Evolutionary conservation across 2,329 filamentous ascomycete species (phyloP), one percentile per base, ranked within the genome.

Genomic region (Coniella vitis): DNA sequence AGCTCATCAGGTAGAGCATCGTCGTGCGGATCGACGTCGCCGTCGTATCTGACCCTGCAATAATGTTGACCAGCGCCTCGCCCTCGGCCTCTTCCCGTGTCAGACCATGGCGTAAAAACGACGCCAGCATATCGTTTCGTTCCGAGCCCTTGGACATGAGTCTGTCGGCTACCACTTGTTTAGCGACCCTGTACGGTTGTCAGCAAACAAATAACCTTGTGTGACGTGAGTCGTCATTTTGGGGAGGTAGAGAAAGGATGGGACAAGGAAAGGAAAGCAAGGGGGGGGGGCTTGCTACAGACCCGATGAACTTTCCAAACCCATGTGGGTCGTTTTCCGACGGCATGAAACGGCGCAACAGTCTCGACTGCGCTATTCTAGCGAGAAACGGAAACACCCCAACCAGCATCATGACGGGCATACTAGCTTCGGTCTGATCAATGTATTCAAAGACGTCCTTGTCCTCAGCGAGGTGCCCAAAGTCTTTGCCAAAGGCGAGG

Each of bases 1-100:
- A 68, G 17, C 67, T 72, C 34, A 69, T 67, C 51, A 77, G 60
- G 56, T 72, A 69, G 37, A 76, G 66, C 46, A 77, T 49, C 9
- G 68, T 72, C 32, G 69, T 63, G 4, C 74, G 68, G 4, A 78
- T 64, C 3, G 69, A 66, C 2, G 69, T 72, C 0, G 74, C 70
- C 0, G 73, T 74, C n/a, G 72, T 76, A 52, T 78, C 75, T 4
- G 72, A 72, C 4, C 75, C 75, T 3, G 74, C 74, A 3, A 73
- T 66, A 56, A 69, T 65, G 46, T 70, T 64, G 50, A 67, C 58
- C 2, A 71, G 59, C 1, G 68, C 62, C 55, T 72, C 71, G 39
- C 77, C 74, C 41, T 74, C 66, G 41, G 64, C 63, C 34, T 71
- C 64, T 16, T 59, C 53, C 42, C 64, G 64, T 8, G 57, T 65